Evolutionary conservation across 495 filamentous ascomycete species (phyloP), one percentile per base, ranked within the genome.

Genomic region (Massariosphaeria phaeospora): DNA sequence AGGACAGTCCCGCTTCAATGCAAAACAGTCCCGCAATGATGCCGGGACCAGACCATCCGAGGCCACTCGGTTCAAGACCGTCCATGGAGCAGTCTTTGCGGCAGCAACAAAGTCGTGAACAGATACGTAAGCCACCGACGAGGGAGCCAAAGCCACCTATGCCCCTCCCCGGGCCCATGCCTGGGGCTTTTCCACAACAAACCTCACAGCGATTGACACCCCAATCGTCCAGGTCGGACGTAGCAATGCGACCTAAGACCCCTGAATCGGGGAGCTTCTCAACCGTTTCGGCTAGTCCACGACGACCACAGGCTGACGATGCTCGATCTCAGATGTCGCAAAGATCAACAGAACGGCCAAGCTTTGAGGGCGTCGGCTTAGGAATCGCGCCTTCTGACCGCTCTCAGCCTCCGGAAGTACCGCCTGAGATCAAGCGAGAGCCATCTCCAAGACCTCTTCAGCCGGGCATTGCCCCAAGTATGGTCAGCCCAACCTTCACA

Each of bases 221-320:
- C 13, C 61, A 68, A 42, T 68, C 66, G 4, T 66, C 66, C 3
- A 35, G 52, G n/a, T 64, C 64, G 7, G 64, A 68, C 36, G 38
- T 59, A 15, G 48, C 23, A 18, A 18, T n/a, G 20, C 40, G 65
- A 20, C 56, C 62, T 15, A 33, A 31, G n/a, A 62, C 65, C 12
- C 65, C 65, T 3, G 65, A 61, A 45, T 43, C 49, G 23, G 51
- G 33, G 3, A 65, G 55, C 38, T 24, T 48, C 0, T 52, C 62
- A 12, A 61, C 59, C 7, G 60, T 48, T 20, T 38, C 62, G 1
- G 23, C 43, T 0, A 59, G 53, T 26, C 20, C 56, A 9, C 44
- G 56, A 35, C 55, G 48, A 20, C 49, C 44, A 18, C 60, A 38
- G 30, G 34, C 61, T 12, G 57, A 60, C 25, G 61, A 61, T 48